Evolutionary conservation across 208 protist genomes (phyloP).

Genomic region (Crithidia acanthocephali): DNA sequence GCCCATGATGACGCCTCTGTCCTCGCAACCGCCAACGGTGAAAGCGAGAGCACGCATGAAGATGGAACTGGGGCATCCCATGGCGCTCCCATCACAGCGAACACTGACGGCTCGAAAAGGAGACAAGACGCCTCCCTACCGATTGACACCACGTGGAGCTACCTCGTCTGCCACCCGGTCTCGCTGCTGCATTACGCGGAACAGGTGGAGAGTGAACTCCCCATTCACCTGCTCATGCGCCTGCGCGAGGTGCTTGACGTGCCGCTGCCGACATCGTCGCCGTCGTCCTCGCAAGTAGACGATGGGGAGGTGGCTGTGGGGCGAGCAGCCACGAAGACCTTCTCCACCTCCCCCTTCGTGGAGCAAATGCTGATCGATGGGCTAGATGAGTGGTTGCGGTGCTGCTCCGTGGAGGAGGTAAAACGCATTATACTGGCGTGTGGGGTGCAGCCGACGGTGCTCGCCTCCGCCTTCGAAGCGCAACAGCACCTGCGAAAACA

Average conservation of each 20-base stretch:
- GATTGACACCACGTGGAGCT: slow-evolving; percentile 31
- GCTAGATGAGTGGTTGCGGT: slow-evolving; percentile 68
- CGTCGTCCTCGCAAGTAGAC: too few species aligned
- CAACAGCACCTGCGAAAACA: slow-evolving; percentile 12
- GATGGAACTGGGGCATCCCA: too few species aligned
- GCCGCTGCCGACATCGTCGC: not conserved
- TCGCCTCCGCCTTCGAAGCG: slow-evolving; percentile 40
- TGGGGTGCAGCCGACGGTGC: slow-evolving; percentile 66
- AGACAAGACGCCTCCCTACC: not conserved
- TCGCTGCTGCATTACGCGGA: slow-evolving; percentile 59
- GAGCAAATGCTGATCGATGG: slow-evolving; percentile 89
- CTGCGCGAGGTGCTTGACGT: slow-evolving; percentile 51
- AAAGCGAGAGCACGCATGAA: too few species aligned
- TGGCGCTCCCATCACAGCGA: too few species aligned
- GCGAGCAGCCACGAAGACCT: not conserved
- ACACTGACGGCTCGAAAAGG: too few species aligned
- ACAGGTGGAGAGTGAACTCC: slow-evolving; percentile 45
- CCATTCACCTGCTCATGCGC: slow-evolving; percentile 49
- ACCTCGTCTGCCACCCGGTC: slow-evolving; percentile 35
- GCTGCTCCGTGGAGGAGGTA: slow-evolving; percentile 39
- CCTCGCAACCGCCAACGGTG: too few species aligned
- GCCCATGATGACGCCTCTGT: too few species aligned
- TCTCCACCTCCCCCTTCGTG: slow-evolving; percentile 37
- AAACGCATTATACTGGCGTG: slow-evolving; percentile 69
- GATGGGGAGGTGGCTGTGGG: not conserved